Evolutionary conservation across 179 eudicot species (phyloP).

Genomic region (Carnegiea gigantea): DNA sequence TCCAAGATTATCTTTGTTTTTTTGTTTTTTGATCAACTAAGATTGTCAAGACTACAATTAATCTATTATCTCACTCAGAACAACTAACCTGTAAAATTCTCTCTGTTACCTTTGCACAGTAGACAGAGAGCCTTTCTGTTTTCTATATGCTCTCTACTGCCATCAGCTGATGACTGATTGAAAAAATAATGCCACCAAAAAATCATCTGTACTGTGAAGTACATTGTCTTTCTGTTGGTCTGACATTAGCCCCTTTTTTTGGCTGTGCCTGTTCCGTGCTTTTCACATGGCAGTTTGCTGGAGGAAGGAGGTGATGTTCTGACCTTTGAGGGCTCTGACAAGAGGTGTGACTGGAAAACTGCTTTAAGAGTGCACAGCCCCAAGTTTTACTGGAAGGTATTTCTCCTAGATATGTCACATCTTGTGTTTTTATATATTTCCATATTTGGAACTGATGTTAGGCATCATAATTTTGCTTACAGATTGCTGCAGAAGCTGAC

Average conservation of each 20-base stretch:
- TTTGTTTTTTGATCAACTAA: too few species aligned
- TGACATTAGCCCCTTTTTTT: neutral
- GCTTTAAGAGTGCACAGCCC: constrained; percentile 65
- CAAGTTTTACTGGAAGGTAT: constrained; percentile 93
- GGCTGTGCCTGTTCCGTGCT: neutral
- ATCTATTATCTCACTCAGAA: too few species aligned
- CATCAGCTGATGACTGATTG: too few species aligned
- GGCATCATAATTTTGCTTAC: constrained; percentile 9
- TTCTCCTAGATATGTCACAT: constrained; percentile 4
- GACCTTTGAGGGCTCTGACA: constrained; percentile 58
- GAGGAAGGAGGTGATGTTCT: constrained; percentile 83
- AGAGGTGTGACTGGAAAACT: constrained; percentile 49
- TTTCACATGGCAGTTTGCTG: constrained; percentile 44
- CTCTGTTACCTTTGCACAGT: too few species aligned
- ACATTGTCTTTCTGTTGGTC: too few species aligned
- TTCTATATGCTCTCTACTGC: too few species aligned
- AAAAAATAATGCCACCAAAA: too few species aligned
- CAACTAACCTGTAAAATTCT: too few species aligned
- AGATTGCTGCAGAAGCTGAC: constrained; percentile 89
- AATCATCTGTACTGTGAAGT: too few species aligned
- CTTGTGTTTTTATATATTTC: neutral
- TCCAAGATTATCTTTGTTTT: too few species aligned
- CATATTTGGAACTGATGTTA: neutral
- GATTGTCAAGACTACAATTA: too few species aligned
- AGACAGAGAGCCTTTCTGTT: too few species aligned